Evolutionary conservation across 306 rosid genomes (phyloP).

Genomic region (Parietaria judaica): DNA sequence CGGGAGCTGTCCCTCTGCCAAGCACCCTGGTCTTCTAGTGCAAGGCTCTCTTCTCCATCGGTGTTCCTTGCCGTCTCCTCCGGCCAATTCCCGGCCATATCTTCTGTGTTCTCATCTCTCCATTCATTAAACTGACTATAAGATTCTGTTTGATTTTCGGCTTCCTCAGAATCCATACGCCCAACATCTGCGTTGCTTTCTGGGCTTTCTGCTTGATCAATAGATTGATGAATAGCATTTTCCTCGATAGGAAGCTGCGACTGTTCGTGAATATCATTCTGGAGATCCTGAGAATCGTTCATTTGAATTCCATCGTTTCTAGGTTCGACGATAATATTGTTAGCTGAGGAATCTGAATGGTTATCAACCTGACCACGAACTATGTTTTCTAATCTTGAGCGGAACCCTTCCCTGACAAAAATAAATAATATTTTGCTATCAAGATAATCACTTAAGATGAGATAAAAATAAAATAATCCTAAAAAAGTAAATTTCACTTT

Average conservation of each 20-base stretch:
- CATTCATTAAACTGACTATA: slow-evolving; percentile 51
- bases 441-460: slow-evolving; percentile 1
- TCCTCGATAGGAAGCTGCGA: slow-evolving; percentile 49
- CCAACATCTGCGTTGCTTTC: slow-evolving; percentile 44
- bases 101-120: slow-evolving; percentile 49
- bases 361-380: slow-evolving; percentile 77
- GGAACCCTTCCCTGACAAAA: slow-evolving; percentile 79
- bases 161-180: slow-evolving; percentile 58
- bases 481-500: no score
- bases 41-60: slow-evolving; percentile 54
- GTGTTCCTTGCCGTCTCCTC: slow-evolving; percentile 44
- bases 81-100: slow-evolving; percentile 45
- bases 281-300: slow-evolving; percentile 39
- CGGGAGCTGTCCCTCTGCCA: slow-evolving; percentile 64
- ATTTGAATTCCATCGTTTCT: slow-evolving; percentile 47
- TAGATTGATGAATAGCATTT: slow-evolving; percentile 35
- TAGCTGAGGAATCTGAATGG: slow-evolving; percentile 56
- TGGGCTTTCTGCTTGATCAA: slow-evolving; percentile 43
- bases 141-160: slow-evolving; percentile 46
- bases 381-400: slow-evolving; percentile 78
- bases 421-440: slow-evolving; percentile 23
- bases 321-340: slow-evolving; percentile 48
- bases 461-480: no score
- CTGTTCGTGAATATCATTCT: slow-evolving; percentile 49
- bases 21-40: slow-evolving; percentile 47